Evolutionary conservation across 1,284 basidiomycete genomes (phyloP).

Genomic region (Filobasidium uniguttulatum): DNA sequence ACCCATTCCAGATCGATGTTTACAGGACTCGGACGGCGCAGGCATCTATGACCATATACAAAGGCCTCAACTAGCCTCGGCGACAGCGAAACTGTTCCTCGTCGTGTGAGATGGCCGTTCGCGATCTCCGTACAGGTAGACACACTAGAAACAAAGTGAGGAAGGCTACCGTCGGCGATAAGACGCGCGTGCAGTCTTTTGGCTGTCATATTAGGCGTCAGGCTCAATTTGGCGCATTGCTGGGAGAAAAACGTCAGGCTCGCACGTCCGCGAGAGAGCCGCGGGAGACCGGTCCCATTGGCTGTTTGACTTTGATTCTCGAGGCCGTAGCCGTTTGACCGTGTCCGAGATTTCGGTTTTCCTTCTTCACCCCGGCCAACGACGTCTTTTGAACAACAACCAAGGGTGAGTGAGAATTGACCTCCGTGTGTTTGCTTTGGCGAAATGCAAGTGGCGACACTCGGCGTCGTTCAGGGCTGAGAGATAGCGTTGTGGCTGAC

Average conservation of each 20-base stretch:
- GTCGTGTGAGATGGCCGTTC: too few species aligned
- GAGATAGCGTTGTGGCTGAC: too few species aligned
- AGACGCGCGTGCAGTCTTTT: neutral
- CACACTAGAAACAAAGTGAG: too few species aligned
- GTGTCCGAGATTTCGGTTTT: neutral
- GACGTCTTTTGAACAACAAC: neutral
- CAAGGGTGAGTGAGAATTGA: neutral
- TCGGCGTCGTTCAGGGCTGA: neutral
- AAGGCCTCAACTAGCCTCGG: too few species aligned
- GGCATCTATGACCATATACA: too few species aligned
- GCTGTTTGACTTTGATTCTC: neutral
- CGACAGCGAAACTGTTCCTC: too few species aligned
- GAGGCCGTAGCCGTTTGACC: too few species aligned
- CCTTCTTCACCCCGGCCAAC: neutral
- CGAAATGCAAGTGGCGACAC: too few species aligned
- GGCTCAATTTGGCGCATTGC: neutral
- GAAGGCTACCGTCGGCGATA: too few species aligned
- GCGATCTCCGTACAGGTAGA: too few species aligned
- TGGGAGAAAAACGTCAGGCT: neutral
- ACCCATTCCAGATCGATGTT: too few species aligned
- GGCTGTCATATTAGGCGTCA: neutral
- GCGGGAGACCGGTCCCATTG: neutral
- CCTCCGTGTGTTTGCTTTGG: neutral
- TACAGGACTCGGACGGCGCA: too few species aligned
- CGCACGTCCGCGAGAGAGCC: neutral